phyloP scores from a whole-genome alignment of 345 rosid species.

The Sisymbrium irio region DNA sequence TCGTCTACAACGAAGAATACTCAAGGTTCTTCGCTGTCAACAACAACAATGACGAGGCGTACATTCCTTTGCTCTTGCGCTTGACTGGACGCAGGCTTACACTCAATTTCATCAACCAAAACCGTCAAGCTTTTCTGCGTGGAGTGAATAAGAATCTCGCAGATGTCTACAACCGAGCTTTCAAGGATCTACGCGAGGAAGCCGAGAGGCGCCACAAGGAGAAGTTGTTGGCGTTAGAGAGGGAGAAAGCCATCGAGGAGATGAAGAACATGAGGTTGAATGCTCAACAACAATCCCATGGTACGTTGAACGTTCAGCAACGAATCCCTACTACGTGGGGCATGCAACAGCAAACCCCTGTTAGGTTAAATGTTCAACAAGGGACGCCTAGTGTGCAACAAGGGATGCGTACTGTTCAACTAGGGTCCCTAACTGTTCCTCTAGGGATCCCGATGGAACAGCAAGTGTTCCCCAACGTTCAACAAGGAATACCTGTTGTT shows the following conservation, averaged over 20 bases:
- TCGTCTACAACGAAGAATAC: constrained; percentile 17
- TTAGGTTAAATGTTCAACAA: not conserved
- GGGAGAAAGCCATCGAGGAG: not conserved
- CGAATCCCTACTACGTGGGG: not conserved
- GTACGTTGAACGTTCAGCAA: not conserved
- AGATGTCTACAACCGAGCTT: constrained; percentile 46
- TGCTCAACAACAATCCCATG: not conserved
- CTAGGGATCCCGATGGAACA: too few species aligned
- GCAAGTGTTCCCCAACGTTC: too few species aligned
- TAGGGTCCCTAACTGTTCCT: not conserved
- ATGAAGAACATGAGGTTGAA: not conserved
- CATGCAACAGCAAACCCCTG: not conserved
- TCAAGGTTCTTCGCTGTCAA: not conserved
- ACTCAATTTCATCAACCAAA: constrained; percentile 36
- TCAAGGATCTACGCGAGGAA: constrained; percentile 35
- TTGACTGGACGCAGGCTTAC: constrained; percentile 33
- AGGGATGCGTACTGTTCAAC: not conserved
- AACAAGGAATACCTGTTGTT: not conserved
- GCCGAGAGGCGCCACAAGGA: not conserved
- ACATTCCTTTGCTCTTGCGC: constrained; percentile 27
- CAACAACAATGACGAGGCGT: not conserved
- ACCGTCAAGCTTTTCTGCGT: constrained; percentile 23
- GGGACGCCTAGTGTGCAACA: not conserved
- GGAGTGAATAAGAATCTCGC: constrained; percentile 25
- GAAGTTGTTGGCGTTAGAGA: not conserved